phyloP scores from a whole-genome alignment of 768 basidiomycete species.

The Solioccasus polychromus region DNA sequence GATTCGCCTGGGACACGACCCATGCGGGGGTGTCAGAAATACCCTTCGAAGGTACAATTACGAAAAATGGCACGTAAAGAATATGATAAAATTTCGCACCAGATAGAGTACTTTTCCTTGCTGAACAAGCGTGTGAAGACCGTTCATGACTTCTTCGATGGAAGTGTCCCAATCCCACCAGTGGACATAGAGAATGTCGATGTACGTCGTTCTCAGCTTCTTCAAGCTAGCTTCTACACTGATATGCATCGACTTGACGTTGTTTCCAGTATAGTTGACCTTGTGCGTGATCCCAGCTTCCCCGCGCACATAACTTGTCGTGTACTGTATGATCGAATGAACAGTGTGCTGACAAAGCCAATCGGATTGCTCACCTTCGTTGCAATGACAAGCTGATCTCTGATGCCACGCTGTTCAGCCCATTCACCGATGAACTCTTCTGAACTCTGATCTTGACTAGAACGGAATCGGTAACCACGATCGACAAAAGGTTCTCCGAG shows the following conservation, averaged over 20 bases:
- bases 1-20: slow-evolving; percentile 40
- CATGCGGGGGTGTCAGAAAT: slow-evolving; percentile 44
- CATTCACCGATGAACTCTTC: slow-evolving; percentile 54
- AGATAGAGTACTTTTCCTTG: slow-evolving; percentile 46
- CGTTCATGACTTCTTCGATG: slow-evolving; percentile 45
- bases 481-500: background rate
- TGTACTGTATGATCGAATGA: slow-evolving; percentile 13
- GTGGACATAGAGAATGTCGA: slow-evolving; percentile 56
- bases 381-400: slow-evolving; percentile 49
- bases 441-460: slow-evolving; percentile 51
- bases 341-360: background rate
- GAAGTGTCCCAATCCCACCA: slow-evolving; percentile 47
- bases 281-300: slow-evolving; percentile 16
- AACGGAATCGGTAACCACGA: background rate
- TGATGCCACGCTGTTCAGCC: slow-evolving; percentile 39
- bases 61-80: background rate
- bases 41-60: slow-evolving; percentile 23
- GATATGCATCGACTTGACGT: slow-evolving; percentile 31
- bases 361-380: slow-evolving; percentile 35
- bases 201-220: slow-evolving; percentile 55
- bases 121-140: slow-evolving; percentile 41
- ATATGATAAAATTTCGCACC: slow-evolving; percentile 6
- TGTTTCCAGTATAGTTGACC: slow-evolving; percentile 37
- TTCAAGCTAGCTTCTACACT: slow-evolving; percentile 34
- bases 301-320: slow-evolving; percentile 13